Evolutionary conservation across 2,329 filamentous ascomycete genomes (phyloP).

Genomic region (Fusarium kyushuense): DNA sequence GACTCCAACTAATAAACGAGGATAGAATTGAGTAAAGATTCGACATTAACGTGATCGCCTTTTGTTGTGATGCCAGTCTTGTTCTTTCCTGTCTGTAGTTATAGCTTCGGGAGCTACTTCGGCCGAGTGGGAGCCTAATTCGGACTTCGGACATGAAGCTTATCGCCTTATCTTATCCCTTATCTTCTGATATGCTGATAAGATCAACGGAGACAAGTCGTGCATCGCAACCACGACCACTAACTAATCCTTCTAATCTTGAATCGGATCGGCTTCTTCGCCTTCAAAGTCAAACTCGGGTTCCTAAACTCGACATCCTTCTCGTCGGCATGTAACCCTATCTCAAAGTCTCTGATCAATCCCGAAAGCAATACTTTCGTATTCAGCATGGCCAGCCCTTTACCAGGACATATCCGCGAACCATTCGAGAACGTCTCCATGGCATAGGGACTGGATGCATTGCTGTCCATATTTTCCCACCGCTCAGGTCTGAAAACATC

Average conservation of each 20-base stretch:
- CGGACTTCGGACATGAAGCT: background rate
- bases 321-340: background rate
- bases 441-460: constrained; percentile 6
- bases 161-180: background rate
- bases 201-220: background rate
- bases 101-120: background rate
- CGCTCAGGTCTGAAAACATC: constrained; percentile 4
- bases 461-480: background rate
- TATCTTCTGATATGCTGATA: background rate
- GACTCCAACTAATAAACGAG: too few relatives aligned
- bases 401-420: constrained; percentile 29
- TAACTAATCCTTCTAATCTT: background rate
- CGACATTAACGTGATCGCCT: too few relatives aligned
- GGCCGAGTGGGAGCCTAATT: background rate
- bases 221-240: background rate
- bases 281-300: constrained; percentile 19
- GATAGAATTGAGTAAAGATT: too few relatives aligned
- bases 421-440: constrained; percentile 24
- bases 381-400: constrained; percentile 21
- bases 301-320: constrained; percentile 9
- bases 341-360: constrained; percentile 12
- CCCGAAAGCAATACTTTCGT: constrained; percentile 21
- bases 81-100: too few relatives aligned
- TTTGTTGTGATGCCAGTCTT: too few relatives aligned
- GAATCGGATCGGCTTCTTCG: background rate